phyloP scores from a whole-genome alignment of 345 rosid genomes.

The Dovyalis caffra region DNA sequence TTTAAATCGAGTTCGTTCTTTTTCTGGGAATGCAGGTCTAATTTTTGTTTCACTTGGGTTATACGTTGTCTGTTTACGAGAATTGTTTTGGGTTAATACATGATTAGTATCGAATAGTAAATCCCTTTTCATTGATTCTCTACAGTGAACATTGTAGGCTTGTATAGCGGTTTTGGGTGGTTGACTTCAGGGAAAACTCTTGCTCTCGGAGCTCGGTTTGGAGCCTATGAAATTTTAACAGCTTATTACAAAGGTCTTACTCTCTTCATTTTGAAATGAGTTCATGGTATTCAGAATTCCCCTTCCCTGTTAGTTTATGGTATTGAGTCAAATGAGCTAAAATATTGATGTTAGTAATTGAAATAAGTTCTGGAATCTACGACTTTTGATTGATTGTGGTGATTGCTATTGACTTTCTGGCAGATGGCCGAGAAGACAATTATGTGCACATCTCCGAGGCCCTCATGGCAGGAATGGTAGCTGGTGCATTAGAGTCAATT shows the following conservation, averaged over 20 bases:
- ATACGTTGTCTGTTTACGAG: not conserved
- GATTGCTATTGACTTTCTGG: slow-evolving; percentile 13
- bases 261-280: no score
- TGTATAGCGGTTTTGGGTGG: slow-evolving; percentile 77
- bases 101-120: not conserved
- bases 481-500: slow-evolving; percentile 77
- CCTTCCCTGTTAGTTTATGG: not conserved
- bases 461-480: slow-evolving; percentile 69
- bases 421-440: slow-evolving; percentile 86
- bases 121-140: not conserved
- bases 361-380: not conserved
- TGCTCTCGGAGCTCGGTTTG: slow-evolving; percentile 77
- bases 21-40: slow-evolving; percentile 60
- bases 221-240: slow-evolving; percentile 72
- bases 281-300: slow-evolving; percentile 44
- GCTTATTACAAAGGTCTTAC: slow-evolving; percentile 79
- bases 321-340: not conserved
- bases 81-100: not conserved
- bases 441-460: slow-evolving; percentile 70
- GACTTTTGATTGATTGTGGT: not conserved
- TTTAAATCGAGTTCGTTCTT: slow-evolving; percentile 49
- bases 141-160: slow-evolving; percentile 49
- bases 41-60: slow-evolving; percentile 1
- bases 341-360: not conserved
- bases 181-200: slow-evolving; percentile 60